A percentile compares a stretch with the other conserved stretches of the same genome.
These are phyloP conservation scores for Boeremia lycopersici DNA, from an alignment of 2,329 filamentous ascomycete genomes.

Conservation along the genomic window DNA sequence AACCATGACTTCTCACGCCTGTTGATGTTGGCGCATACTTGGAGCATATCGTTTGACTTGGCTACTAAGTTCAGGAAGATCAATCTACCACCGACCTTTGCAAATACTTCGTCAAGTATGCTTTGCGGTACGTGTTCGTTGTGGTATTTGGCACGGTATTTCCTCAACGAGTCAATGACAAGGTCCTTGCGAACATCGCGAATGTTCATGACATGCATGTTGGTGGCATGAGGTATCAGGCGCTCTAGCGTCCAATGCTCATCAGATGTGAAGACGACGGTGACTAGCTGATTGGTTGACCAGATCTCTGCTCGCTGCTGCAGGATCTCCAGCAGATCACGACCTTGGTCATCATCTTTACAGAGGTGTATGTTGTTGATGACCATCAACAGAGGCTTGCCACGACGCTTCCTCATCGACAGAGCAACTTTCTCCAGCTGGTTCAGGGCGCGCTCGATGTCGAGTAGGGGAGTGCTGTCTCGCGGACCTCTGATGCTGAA, in stretches of 20 bases:
- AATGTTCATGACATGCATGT: slow-evolving; percentile 89
- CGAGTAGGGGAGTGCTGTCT: slow-evolving; percentile 87
- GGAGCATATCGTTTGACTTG: slow-evolving; percentile 80
- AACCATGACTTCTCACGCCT: slow-evolving; percentile 77
- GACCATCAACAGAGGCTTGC: slow-evolving; percentile 80
- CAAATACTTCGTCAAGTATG: slow-evolving; percentile 77
- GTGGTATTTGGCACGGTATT: slow-evolving; percentile 78
- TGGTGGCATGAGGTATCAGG: slow-evolving; percentile 85
- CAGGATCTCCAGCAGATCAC: slow-evolving; percentile 86
- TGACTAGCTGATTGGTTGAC: slow-evolving; percentile 88
- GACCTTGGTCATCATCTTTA: slow-evolving; percentile 86
- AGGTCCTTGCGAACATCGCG: slow-evolving; percentile 77
- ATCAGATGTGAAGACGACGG: slow-evolving; percentile 91
- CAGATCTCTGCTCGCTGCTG: slow-evolving; percentile 96
- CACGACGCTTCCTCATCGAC: slow-evolving; percentile 64
- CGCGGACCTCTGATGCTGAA: slow-evolving; percentile 92
- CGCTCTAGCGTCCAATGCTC: slow-evolving; percentile 98
- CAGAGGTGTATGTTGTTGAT: slow-evolving; percentile 93
- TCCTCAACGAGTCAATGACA: slow-evolving; percentile 75
- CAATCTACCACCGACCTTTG: slow-evolving; percentile 84
- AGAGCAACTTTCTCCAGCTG: slow-evolving; percentile 96
- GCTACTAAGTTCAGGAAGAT: slow-evolving; percentile 88
- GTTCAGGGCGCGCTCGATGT: slow-evolving; percentile 95
- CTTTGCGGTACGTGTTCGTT: slow-evolving; percentile 62
- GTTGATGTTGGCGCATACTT: slow-evolving; percentile 74